Conservation (phyloP, 2,329 filamentous ascomycete genomes). For the Hirsutella minnesotensis region DNA sequence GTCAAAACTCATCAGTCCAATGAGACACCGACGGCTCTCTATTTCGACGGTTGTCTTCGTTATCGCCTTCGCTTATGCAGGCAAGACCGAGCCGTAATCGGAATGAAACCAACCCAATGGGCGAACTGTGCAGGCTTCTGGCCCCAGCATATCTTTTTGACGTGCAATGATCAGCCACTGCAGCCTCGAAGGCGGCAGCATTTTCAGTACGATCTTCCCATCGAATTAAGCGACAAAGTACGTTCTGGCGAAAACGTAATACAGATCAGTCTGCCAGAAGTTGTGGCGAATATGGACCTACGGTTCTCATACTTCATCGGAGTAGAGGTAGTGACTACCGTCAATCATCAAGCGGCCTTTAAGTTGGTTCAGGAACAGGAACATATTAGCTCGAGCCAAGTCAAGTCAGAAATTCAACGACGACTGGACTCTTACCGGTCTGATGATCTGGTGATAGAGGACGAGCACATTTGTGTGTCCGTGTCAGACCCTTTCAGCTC, state of each 20-base stretch:
- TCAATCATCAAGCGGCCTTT: constrained; percentile 31
- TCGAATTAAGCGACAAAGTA: constrained; percentile 58
- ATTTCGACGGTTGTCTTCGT: constrained; percentile 41
- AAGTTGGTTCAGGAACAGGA: constrained; percentile 23
- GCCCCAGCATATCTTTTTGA: constrained; percentile 59
- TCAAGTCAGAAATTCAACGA: constrained; percentile 43
- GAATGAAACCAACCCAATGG: constrained; percentile 42
- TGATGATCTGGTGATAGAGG: constrained; percentile 52
- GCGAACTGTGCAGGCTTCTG: constrained; percentile 51
- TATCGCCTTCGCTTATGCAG: constrained; percentile 58
- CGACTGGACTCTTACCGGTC: constrained; percentile 24
- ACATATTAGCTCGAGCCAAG: constrained; percentile 32
- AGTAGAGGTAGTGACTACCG: constrained; percentile 56
- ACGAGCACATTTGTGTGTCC: constrained; percentile 43
- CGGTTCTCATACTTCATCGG: constrained; percentile 42
- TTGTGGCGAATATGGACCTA: constrained; percentile 13
- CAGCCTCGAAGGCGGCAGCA: constrained; percentile 54
- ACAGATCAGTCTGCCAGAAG: constrained; percentile 31
- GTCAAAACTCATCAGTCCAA: constrained; percentile 14
- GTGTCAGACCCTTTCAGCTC: constrained; percentile 57
- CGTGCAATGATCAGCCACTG: constrained; percentile 50
- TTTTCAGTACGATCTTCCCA: constrained; percentile 62
- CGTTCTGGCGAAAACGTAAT: constrained; percentile 49
- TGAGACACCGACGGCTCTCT: constrained; percentile 25
- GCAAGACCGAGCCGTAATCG: constrained; percentile 4